These are phyloP conservation scores for Boletus vermiculosoides DNA, from an alignment of 768 basidiomycete species.

Conservation along the genomic window DNA sequence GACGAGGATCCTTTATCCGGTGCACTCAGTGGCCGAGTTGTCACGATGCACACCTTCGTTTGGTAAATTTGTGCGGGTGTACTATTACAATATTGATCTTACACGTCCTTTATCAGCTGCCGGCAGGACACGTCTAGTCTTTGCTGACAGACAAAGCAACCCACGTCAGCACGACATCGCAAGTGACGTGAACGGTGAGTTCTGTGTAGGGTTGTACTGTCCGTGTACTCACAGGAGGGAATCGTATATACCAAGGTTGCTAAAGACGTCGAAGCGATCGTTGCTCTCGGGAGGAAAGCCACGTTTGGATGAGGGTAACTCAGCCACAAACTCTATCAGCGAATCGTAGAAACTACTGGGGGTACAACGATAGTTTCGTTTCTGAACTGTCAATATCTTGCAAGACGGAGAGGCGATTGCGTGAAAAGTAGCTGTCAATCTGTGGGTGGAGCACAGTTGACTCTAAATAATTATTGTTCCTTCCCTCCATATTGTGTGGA, in stretches of 20 bases:
- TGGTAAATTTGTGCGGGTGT: too few relatives aligned
- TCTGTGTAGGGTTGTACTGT: too few relatives aligned
- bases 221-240: background rate
- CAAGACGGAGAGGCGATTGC: background rate
- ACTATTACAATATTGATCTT: too few relatives aligned
- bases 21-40: too few relatives aligned
- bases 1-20: background rate
- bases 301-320: background rate
- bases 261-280: background rate
- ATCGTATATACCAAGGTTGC: background rate
- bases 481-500: background rate
- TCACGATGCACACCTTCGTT: too few relatives aligned
- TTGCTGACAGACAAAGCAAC: too few relatives aligned
- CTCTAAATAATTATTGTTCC: background rate
- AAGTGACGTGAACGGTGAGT: too few relatives aligned
- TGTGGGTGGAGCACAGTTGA: background rate
- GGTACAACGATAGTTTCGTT: background rate
- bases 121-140: too few relatives aligned
- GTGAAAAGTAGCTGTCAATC: background rate
- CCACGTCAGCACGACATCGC: too few relatives aligned
- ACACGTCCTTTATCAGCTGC: too few relatives aligned
- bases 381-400: background rate
- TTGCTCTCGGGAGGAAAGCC: background rate
- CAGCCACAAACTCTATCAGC: background rate
- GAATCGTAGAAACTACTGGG: background rate